A percentile compares a stretch with the other conserved stretches of the same genome.
Evolutionary conservation across 1,284 basidiomycete species (phyloP).

Genomic region (Irpex rosettiformis): DNA sequence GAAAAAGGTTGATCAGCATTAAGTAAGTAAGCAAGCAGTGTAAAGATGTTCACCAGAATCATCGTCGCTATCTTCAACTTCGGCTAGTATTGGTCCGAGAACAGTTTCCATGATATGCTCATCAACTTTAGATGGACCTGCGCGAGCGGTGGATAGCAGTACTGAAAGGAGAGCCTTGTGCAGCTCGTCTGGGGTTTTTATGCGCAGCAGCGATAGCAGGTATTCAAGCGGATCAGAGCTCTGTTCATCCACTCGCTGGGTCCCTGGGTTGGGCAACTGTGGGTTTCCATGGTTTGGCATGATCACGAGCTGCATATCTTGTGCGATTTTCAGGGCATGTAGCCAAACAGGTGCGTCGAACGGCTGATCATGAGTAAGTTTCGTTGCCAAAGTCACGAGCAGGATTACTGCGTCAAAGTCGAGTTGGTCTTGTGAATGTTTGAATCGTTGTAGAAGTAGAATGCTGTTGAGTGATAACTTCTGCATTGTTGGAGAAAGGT

Average conservation of each 20-base stretch:
- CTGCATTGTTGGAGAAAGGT: not conserved
- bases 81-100: not conserved
- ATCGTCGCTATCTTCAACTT: not conserved
- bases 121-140: not conserved
- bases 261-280: too few species aligned
- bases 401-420: not conserved
- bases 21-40: not conserved
- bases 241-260: not conserved
- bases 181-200: not conserved
- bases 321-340: not conserved
- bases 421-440: not conserved
- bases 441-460: not conserved
- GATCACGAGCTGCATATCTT: not conserved
- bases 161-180: not conserved
- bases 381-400: not conserved
- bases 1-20: too few species aligned
- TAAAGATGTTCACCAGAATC: not conserved
- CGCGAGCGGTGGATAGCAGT: not conserved
- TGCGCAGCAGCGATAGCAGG: not conserved
- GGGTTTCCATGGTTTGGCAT: not conserved
- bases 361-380: not conserved
- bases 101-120: not conserved
- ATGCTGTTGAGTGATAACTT: not conserved
- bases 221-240: not conserved
- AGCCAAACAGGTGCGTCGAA: not conserved